Evolutionary conservation across 164 flowering plant genomes (phyloP).

Genomic region (Vitis rupestris): DNA sequence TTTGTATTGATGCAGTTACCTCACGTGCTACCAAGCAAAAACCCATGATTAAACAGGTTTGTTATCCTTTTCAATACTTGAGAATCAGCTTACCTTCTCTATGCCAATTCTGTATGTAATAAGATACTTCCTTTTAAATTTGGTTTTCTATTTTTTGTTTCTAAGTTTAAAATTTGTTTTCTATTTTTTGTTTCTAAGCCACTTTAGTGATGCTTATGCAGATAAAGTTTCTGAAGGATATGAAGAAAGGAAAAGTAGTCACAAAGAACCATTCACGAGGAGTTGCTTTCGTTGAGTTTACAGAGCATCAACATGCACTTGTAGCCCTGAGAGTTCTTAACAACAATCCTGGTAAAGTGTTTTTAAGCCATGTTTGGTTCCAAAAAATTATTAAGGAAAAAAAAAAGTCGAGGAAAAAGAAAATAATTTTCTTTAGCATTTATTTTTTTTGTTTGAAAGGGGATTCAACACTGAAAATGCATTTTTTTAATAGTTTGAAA

Average conservation of each 20-base stretch:
- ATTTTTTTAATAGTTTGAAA: no score
- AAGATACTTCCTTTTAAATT: background rate
- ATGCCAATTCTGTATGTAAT: no score
- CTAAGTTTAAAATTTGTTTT: background rate
- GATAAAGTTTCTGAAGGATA: constrained; percentile 72
- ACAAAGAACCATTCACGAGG: constrained; percentile 68
- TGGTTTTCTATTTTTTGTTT: background rate
- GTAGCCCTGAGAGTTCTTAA: constrained; percentile 96
- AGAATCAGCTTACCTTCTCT: no score
- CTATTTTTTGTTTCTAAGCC: background rate
- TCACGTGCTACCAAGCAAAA: constrained; percentile 89
- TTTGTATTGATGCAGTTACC: constrained; percentile 72
- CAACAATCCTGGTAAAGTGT: constrained; percentile 82
- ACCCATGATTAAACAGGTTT: constrained; percentile 84
- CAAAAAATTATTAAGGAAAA: no score
- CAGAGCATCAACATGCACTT: constrained; percentile 94
- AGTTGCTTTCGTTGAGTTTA: constrained; percentile 88
- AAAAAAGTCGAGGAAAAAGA: no score
- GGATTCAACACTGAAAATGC: background rate
- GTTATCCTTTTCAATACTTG: constrained; percentile 1
- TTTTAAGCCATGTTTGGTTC: background rate
- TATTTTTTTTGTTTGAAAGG: background rate
- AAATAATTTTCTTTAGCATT: background rate
- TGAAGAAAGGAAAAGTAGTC: constrained; percentile 46
- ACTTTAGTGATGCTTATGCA: constrained; percentile 27